A percentile compares a stretch with the other conserved stretches of the same genome.
Conservation (phyloP, 2,329 filamentous ascomycete genomes). For the Venturia effusa region DNA sequence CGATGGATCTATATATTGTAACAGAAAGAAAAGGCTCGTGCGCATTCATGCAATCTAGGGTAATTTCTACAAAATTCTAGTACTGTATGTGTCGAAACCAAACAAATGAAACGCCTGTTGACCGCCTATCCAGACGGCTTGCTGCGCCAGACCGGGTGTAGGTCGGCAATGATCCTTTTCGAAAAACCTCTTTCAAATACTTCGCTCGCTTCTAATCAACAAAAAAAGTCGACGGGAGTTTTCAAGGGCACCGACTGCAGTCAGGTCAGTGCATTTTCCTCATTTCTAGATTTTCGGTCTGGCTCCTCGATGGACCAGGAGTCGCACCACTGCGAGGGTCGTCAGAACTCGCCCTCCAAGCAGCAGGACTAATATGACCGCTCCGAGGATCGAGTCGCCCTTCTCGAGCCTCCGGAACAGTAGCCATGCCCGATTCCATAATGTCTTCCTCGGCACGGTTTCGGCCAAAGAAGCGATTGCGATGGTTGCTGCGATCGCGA, state of each 20-base stretch:
- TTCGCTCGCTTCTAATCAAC: background rate
- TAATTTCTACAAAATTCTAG: background rate
- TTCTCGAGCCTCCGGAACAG: constrained; percentile 30
- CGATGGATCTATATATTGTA: background rate
- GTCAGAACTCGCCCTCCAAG: constrained; percentile 4
- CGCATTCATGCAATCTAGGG: background rate
- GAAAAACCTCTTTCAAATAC: background rate
- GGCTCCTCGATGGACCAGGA: background rate
- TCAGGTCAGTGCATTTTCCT: background rate
- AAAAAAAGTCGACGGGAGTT: background rate
- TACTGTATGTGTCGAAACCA: background rate
- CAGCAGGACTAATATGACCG: constrained; percentile 7
- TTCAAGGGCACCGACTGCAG: background rate
- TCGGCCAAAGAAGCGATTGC: constrained; percentile 53
- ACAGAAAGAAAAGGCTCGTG: background rate
- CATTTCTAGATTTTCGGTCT: constrained; percentile 2
- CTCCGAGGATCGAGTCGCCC: constrained; percentile 10
- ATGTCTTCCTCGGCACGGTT: constrained; percentile 28
- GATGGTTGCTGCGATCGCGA: constrained; percentile 34
- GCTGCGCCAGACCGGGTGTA: background rate
- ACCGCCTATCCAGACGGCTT: background rate
- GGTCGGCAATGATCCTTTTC: background rate
- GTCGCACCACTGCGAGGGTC: background rate
- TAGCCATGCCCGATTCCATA: constrained; percentile 37
- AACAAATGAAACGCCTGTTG: background rate